Percentiles rank a stretch among this genome's conserved stretches.
Evolutionary conservation across 169 alveolate genomes (phyloP).

Genomic region (Neospora caninum): DNA sequence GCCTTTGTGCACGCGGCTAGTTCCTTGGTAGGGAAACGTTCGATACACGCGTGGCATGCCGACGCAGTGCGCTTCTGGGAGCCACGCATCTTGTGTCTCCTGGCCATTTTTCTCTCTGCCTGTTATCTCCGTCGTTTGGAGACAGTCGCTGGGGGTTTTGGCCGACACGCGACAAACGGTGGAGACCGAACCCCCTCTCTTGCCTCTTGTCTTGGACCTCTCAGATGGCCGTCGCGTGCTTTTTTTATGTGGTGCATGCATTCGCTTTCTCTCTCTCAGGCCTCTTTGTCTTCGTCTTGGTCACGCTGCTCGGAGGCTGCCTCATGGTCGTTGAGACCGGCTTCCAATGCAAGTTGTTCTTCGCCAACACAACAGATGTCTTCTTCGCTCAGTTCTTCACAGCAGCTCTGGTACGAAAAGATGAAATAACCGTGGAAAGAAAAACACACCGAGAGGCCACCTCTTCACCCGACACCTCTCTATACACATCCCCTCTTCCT

Average conservation of each 20-base stretch:
- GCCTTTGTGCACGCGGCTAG: too few species aligned
- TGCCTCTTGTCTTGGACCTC: background rate
- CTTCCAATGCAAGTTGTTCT: background rate
- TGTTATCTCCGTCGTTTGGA: too few species aligned
- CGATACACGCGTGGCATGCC: too few species aligned
- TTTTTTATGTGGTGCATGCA: too few species aligned
- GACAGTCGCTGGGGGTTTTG: too few species aligned
- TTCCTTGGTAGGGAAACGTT: too few species aligned
- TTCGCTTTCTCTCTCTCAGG: background rate
- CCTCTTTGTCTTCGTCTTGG: background rate
- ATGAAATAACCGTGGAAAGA: background rate
- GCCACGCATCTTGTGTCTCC: too few species aligned
- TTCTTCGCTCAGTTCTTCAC: constrained; percentile 30
- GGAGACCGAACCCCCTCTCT: too few species aligned
- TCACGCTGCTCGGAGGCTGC: constrained; percentile 29
- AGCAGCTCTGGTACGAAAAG: constrained; percentile 10
- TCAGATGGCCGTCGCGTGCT: background rate
- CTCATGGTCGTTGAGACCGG: background rate
- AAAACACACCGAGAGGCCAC: background rate
- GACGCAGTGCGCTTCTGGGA: too few species aligned
- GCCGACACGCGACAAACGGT: too few species aligned
- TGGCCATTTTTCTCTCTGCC: too few species aligned
- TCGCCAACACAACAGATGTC: background rate
- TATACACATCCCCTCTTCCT: background rate
- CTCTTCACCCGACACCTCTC: background rate